These are phyloP conservation scores for Silene coronaria DNA, from an alignment of 179 eudicot species.

Conservation along the genomic window DNA sequence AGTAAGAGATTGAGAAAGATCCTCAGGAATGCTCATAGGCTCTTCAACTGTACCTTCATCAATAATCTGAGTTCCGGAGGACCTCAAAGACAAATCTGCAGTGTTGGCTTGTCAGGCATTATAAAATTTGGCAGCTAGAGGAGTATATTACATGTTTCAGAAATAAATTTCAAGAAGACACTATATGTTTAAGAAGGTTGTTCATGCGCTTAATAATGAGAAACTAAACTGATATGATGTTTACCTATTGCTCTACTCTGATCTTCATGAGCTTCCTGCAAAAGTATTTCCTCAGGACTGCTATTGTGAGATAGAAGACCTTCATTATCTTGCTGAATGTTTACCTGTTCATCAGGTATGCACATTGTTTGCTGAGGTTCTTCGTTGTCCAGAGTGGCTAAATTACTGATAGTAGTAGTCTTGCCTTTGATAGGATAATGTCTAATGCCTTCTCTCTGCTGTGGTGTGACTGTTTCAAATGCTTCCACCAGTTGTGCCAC, in stretches of 20 bases:
- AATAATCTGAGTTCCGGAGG: neutral
- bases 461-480: slow-evolving; percentile 75
- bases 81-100: slow-evolving; percentile 8
- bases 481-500: slow-evolving; percentile 86
- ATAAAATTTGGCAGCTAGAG: neutral
- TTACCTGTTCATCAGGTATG: slow-evolving; percentile 12
- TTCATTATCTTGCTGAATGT: slow-evolving; percentile 12
- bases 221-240: slow-evolving; percentile 10
- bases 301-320: slow-evolving; percentile 10
- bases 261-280: slow-evolving; percentile 13
- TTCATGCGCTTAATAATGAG: slow-evolving; percentile 4
- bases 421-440: slow-evolving; percentile 18
- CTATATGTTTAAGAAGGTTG: neutral
- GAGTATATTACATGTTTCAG: neutral
- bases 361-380: slow-evolving; percentile 14
- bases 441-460: slow-evolving; percentile 20
- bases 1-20: slow-evolving; percentile 10
- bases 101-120: neutral
- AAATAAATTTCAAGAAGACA: neutral
- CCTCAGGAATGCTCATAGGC: neutral
- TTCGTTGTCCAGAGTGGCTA: slow-evolving; percentile 2
- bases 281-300: neutral
- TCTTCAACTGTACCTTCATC: slow-evolving; percentile 9
- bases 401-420: slow-evolving; percentile 16
- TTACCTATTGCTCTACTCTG: slow-evolving; percentile 31